Base-by-base conservation (phyloP, 2,329 filamentous ascomycete species). In the Pseudogymnoascus sp. region DNA sequence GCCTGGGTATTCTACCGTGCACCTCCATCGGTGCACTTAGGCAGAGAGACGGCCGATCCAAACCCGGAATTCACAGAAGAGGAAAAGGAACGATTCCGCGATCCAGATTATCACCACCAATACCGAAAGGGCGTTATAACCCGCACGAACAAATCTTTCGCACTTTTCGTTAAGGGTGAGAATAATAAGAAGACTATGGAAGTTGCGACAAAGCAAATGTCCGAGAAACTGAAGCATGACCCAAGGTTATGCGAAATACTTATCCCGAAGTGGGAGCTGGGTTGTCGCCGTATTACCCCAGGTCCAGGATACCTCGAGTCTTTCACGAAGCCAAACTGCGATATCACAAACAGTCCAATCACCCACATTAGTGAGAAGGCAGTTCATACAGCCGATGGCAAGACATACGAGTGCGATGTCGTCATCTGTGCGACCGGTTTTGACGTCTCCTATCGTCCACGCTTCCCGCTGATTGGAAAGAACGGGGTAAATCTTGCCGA, bases 151-250 rank as follows among this genome's bases (percentile, higher is more conserved):
- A 55, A 55, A 12, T 55, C 44, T n/a, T 55, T 55, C 12, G 27
- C 27, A 6, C 44, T 55, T n/a, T 55, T 55, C 6, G 17, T 55
- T n/a, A 55, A 55, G 44, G 44, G 44, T 5, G 44, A 55, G n/a
- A 55, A 66, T 51, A 33, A 60, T 55, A 35, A 62, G 33, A 89
- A 96, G 95, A 67, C 92, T 87, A 77, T 95, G 84, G 69, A 96
- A 87, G n/a, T 85, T 95, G 71, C 97, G 87, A 62, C 92, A 63
- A 97, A 86, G 79, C 95, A 96, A 74, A 97, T 80, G 74, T 88
- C 67, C 91, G 85, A 59, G 87, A 88, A 77, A 97, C 92, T 60
- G 92, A 93, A 8, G 91, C 91, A 67, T 92, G 92, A 64, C 90
- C 59, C 36, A n/a, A 33, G 42, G 25, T 21, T 60, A 21, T 41